Evolutionary conservation across 352 stramenopile genomes (phyloP), one percentile per base, ranked within the genome.

Genomic region (Achlya hypogyna): DNA sequence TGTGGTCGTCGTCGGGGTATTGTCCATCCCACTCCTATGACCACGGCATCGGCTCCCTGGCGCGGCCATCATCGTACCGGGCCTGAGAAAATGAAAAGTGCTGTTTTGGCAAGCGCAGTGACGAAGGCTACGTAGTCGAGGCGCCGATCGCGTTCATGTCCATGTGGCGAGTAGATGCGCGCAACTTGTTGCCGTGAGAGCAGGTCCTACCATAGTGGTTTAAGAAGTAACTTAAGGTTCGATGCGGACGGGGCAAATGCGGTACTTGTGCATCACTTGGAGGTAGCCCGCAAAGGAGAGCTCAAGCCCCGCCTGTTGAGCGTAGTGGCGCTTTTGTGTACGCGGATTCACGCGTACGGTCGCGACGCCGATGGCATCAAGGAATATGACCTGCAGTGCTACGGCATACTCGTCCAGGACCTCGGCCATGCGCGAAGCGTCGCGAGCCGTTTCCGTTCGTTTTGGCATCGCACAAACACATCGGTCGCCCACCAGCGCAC

Each of bases 321-420:
- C 32, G 38, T 53, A 64, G 35, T 53, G 35, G 8, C 20, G 54
- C 10, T n/a, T 6, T 29, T 34, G 54, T n/a, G 25, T 34, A 6
- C 23, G 29, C 31, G 54, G 54, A 38, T 64, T 64, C 18, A 29
- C 54, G 16, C 54, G 54, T 22, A 64, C 54, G 1, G 38, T 25
- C 35, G 12, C 54, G 34, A 64, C 54, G 18, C 38, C 54, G 18
- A 64, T 52, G 1, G 54, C 54, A 32, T 64, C 54, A 6, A 64
- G 35, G 54, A 64, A 64, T 10, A 64, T 64, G 31, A 64, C 47
- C 54, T 64, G 54, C 32, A 64, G 54, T 22, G 54, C 32, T 9
- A 64, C 22, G 9, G 54, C 23, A 51, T 64, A 52, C 31, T 34
- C 25, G 23, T 35, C 25, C 32, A 64, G 54, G 1, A 64, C 54